Base-by-base conservation (phyloP, 306 rosid genomes). In the Sindora glabra region DNA sequence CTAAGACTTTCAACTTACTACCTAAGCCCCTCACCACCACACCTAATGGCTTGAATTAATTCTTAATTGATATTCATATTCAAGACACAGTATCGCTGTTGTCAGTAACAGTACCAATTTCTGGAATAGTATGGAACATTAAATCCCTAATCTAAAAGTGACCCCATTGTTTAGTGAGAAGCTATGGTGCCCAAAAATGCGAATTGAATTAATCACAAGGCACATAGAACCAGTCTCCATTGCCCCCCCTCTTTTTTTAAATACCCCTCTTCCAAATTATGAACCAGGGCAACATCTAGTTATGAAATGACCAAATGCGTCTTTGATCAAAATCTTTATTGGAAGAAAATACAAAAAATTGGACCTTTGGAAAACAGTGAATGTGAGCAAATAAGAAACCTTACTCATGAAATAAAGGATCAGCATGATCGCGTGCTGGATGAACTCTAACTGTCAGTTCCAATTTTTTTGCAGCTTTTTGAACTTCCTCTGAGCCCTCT, bases 341-440 rank as follows among this genome's bases (percentile, higher is more conserved):
- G n/a, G n/a, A n/a, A n/a, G n/a, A n/a, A n/a, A n/a, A n/a, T n/a
- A n/a, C n/a, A n/a, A n/a, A n/a, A n/a, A n/a, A n/a, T n/a, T n/a
- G n/a, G n/a, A n/a, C n/a, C n/a, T n/a, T n/a, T n/a, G n/a, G n/a
- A n/a, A n/a, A n/a, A n/a, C n/a, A n/a, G n/a, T n/a, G n/a, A n/a
- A n/a, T n/a, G n/a, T n/a, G 21, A 17, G 58, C 9, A 67, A 17
- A 56, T 26, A 5, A 37, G 12, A 61, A 53, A 56, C 46, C 90
- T 74, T 86, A 92, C 99, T 88, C 96, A 12, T 92, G 95, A 75
- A 92, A 92, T 55, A 64, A 34, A 26, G 77, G 73, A 69, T 89
- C 99, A 2, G 96, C 84, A 56, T 92, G 98, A 80, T 92, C 98
- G 19, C 81, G 69, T 5, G 84, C 98, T 14, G 94, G 90, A 51